Evolutionary conservation across 768 basidiomycete genomes (phyloP).

Genomic region (Mycena vitilis): DNA sequence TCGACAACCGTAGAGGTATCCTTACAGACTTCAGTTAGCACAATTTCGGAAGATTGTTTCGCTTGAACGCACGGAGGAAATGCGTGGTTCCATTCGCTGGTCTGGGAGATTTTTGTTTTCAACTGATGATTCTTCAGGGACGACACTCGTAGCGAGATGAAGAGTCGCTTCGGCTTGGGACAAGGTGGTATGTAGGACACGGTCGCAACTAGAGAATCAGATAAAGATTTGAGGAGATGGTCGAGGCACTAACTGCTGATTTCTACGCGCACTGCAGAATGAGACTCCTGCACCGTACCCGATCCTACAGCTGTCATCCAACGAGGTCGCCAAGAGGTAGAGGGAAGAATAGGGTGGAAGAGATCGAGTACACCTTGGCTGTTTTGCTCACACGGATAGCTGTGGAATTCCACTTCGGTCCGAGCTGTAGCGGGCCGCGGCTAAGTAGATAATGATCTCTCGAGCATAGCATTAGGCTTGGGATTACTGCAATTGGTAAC

Average conservation of each 20-base stretch:
- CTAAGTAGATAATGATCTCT: no score
- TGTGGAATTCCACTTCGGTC: no score
- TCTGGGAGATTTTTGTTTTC: background rate
- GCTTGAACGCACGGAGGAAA: background rate
- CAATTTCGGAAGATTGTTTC: background rate
- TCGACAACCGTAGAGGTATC: background rate
- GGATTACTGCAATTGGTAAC: no score
- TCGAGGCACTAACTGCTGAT: background rate
- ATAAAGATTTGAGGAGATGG: background rate
- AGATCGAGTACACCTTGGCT: no score
- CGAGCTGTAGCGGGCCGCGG: no score
- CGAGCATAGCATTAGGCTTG: no score
- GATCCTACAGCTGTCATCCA: background rate
- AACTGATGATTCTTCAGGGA: background rate
- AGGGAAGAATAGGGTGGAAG: no score
- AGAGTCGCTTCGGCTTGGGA: background rate
- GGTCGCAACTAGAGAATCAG: background rate
- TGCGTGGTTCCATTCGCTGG: slow-evolving; percentile 2
- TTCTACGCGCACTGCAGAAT: background rate
- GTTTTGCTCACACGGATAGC: no score
- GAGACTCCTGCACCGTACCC: background rate
- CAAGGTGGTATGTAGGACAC: background rate
- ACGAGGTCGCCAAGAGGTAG: no score
- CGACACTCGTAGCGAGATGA: background rate
- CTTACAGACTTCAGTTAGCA: background rate